Percentiles rank a stretch among this genome's conserved stretches.
These are phyloP conservation scores for Cytospora paraplurivora DNA, from an alignment of 2,329 filamentous ascomycete genomes.

Conservation along the genomic window DNA sequence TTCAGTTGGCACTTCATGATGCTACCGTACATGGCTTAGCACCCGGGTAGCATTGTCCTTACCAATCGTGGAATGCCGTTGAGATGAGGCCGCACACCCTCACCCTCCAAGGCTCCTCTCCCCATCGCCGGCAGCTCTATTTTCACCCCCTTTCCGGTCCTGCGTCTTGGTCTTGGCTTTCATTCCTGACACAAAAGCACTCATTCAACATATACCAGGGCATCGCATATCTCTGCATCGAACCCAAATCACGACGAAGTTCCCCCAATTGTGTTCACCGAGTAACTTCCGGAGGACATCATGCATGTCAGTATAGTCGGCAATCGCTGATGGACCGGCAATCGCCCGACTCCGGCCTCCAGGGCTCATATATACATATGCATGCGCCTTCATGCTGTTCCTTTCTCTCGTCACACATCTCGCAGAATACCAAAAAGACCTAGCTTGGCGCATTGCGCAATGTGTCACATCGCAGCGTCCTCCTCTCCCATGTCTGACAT, in stretches of 20 bases:
- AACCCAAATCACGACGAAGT: neutral
- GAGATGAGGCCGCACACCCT: conserved; percentile 2
- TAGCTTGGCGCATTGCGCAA: neutral
- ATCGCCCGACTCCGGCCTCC: neutral
- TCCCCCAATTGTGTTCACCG: neutral
- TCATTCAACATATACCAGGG: neutral
- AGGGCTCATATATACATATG: neutral
- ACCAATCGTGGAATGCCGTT: conserved; percentile 2
- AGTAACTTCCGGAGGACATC: no score
- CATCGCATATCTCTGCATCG: neutral
- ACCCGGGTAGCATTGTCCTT: neutral
- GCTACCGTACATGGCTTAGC: neutral
- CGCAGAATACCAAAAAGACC: neutral
- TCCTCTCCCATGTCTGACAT: neutral
- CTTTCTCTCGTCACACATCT: neutral
- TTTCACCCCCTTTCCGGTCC: neutral
- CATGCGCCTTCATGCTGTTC: neutral
- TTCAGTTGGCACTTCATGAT: neutral
- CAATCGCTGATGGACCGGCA: neutral
- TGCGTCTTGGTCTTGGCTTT: neutral
- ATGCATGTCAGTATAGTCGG: neutral
- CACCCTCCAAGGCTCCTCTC: neutral
- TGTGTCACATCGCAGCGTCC: neutral
- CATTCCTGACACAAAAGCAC: neutral
- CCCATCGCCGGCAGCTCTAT: neutral